Evolutionary conservation across 1,284 basidiomycete species (phyloP), one percentile per base, ranked within the genome.

Genomic region (Cerioporus squamosus): DNA sequence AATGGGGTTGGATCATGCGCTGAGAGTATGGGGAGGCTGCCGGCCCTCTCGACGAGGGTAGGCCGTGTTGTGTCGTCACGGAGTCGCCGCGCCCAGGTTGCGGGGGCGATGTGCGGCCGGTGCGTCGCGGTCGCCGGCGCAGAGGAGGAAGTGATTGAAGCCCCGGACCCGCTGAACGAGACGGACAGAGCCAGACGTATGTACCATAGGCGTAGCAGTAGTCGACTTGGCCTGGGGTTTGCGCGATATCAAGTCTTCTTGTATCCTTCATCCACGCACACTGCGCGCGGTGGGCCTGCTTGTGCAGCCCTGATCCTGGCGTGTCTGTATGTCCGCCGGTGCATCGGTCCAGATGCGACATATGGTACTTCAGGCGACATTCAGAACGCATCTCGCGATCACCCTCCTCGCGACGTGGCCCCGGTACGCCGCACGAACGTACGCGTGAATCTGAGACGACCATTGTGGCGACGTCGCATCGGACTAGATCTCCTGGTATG

Each of bases 221-320:
- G 58, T 60, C 50, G 57, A 48, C 47, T 57, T 44, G 49, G 60
- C 50, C 49, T 45, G 55, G 50, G 51, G 38, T 51, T 38, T 55
- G 60, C 51, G 48, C 60, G 59, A 62, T 56, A 55, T 58, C 51
- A 46, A 56, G 33, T 53, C 51, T 47, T 64, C 55, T 62, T 62
- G 63, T 62, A 64, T 64, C 58, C 60, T 60, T 60, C 54, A 51
- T 36, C 48, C 14, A 36, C 33, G 33, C 33, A 15, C 33, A 36
- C 6, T 36, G 33, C 33, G 33, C 33, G 33, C 33, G 33, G 33
- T 36, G 33, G 3, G 33, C 33, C 33, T 36, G 33, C 33, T 15
- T 29, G 2, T 29, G 26, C 33, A 10, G 33, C 14, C 3, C 6
- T 14, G 9, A 1, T 12, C 33, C 6, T 12, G 33, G 33, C 10